Percentiles rank a stretch among this genome's conserved stretches.
Evolutionary conservation across 306 rosid species (phyloP).

Genomic region (Malus fusca): DNA sequence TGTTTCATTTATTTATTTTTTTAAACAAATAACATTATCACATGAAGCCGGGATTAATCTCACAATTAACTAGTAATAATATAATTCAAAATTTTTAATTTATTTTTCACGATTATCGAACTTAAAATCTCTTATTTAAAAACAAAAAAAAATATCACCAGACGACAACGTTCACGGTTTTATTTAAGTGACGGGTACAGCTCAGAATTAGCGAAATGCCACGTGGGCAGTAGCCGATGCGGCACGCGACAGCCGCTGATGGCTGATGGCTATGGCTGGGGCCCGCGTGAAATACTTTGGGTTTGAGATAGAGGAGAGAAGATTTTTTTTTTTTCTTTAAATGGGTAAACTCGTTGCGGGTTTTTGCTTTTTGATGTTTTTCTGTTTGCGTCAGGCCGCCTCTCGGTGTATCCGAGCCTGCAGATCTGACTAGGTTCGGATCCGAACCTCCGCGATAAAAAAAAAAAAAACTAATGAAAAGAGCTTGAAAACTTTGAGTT

Average conservation of each 20-base stretch:
- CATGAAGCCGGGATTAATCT: fast-evolving
- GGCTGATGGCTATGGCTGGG: constrained; percentile 26
- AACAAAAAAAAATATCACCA: fast-evolving
- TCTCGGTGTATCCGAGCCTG: neutral
- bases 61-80: fast-evolving
- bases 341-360: neutral
- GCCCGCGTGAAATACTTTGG: constrained; percentile 16
- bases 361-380: neutral
- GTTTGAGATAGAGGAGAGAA: neutral
- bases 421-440: constrained; percentile 14
- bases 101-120: fast-evolving
- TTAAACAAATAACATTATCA: no score
- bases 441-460: constrained; percentile 12
- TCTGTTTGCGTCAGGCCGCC: neutral
- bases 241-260: constrained; percentile 76
- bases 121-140: fast-evolving
- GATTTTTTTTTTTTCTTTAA: neutral
- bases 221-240: constrained; percentile 66
- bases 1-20: no score
- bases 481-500: no score
- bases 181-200: constrained; percentile 23
- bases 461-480: no score
- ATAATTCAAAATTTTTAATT: fast-evolving
- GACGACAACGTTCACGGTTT: neutral
- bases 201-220: constrained; percentile 31